These are phyloP conservation scores for Noccaea caerulescens DNA, from an alignment of 345 rosid genomes.

Conservation along the genomic window DNA sequence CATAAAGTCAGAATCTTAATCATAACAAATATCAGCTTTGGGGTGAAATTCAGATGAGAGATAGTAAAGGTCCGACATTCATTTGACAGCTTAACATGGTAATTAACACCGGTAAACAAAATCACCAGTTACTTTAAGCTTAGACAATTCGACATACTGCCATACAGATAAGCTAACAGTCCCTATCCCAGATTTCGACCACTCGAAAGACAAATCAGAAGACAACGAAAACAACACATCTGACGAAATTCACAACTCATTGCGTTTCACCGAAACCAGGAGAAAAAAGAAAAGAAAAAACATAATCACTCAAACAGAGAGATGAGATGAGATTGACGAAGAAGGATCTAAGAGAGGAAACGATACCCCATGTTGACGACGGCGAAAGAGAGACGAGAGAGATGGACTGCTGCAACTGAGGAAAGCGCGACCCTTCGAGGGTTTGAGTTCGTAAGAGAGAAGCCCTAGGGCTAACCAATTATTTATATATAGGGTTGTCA, in stretches of 20 bases:
- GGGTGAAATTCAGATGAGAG: no score
- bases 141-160: neutral
- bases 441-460: neutral
- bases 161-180: neutral
- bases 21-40: neutral
- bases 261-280: neutral
- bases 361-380: conserved; percentile 45
- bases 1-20: neutral
- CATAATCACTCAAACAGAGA: neutral
- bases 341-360: neutral
- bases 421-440: conserved; percentile 22
- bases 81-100: neutral
- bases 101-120: neutral
- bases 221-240: neutral
- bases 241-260: conserved; percentile 1
- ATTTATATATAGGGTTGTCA: conserved; percentile 9
- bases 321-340: neutral
- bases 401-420: conserved; percentile 19
- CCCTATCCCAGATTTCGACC: neutral
- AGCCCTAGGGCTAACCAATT: conserved; percentile 16
- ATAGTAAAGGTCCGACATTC: neutral
- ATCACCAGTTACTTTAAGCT: neutral
- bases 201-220: neutral
- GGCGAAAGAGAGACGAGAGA: conserved; percentile 30
- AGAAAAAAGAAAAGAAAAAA: neutral